phyloP scores from a whole-genome alignment of 192 early-diverging fungal genomes.

The Umbelopsis vinacea region DNA sequence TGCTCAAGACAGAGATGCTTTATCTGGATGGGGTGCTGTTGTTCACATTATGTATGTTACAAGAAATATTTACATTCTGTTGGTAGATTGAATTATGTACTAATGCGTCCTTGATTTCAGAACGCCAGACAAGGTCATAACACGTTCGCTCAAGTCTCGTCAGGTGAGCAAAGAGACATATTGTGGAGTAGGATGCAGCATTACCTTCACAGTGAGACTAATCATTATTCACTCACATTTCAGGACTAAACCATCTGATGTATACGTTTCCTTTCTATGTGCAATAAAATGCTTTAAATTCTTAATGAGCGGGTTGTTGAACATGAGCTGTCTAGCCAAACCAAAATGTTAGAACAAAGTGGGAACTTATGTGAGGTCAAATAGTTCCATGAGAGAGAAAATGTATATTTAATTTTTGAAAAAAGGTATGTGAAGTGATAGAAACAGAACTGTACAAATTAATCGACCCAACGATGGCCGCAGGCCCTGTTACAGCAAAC shows the following conservation, averaged over 20 bases:
- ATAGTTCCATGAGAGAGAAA: background rate
- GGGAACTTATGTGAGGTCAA: no score
- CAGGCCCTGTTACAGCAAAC: slow-evolving; percentile 73
- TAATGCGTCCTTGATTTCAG: slow-evolving; percentile 31
- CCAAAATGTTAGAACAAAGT: no score
- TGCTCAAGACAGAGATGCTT: slow-evolving; percentile 92
- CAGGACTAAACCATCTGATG: slow-evolving; percentile 8
- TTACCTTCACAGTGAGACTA: background rate
- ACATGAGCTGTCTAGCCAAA: no score
- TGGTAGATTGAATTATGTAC: background rate
- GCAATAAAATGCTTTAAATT: slow-evolving; percentile 11
- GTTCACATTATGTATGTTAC: slow-evolving; percentile 84
- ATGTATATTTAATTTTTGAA: background rate
- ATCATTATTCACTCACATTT: background rate
- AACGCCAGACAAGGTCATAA: slow-evolving; percentile 86
- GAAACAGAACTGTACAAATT: slow-evolving; percentile 19
- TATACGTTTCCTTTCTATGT: background rate
- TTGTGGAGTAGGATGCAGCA: background rate
- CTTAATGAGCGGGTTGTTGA: background rate
- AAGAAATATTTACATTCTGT: background rate
- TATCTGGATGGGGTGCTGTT: slow-evolving; percentile 96
- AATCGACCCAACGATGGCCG: slow-evolving; percentile 70
- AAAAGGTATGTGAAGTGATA: background rate
- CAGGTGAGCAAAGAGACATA: slow-evolving; percentile 40
- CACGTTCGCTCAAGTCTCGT: slow-evolving; percentile 82